These are phyloP conservation scores for Patellaria atrata DNA, from an alignment of 495 filamentous ascomycete species.

Conservation along the genomic window DNA sequence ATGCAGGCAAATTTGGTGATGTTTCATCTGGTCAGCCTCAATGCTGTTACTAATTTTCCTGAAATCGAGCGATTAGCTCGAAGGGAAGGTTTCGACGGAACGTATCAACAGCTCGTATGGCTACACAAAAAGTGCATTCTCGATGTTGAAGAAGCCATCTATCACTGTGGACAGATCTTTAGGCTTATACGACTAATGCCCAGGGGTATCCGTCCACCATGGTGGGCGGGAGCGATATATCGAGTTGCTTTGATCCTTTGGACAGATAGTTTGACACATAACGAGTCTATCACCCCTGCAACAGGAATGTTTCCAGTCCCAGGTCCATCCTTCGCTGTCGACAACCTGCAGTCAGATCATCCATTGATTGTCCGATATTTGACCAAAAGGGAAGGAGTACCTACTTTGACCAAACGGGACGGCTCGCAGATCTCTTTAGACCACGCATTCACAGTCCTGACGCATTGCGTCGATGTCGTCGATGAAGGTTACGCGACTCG, in stretches of 20 bases:
- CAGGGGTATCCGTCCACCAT: conserved; percentile 26
- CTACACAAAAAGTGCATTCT: conserved; percentile 38
- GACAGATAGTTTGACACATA: conserved; percentile 24
- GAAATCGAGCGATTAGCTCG: conserved; percentile 45
- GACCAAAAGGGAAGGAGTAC: conserved; percentile 26
- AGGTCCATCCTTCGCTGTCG: conserved; percentile 23
- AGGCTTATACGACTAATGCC: conserved; percentile 33
- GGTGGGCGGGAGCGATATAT: conserved; percentile 31
- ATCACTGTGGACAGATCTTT: conserved; percentile 46
- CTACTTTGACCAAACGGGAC: conserved; percentile 26
- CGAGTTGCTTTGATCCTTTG: conserved; percentile 27
- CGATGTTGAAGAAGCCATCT: conserved; percentile 39
- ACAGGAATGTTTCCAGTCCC: conserved; percentile 14
- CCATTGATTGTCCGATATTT: conserved; percentile 26
- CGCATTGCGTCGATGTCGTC: conserved; percentile 29
- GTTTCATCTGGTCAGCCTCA: conserved; percentile 49
- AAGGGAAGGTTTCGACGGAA: conserved; percentile 34
- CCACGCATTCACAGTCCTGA: conserved; percentile 21
- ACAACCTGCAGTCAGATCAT: conserved; percentile 25
- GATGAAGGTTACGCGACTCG: conserved; percentile 27
- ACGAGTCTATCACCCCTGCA: conserved; percentile 18
- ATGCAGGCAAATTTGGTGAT: conserved; percentile 44
- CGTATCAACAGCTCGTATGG: conserved; percentile 33
- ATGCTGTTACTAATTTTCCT: conserved; percentile 41
- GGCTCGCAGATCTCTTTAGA: conserved; percentile 25